These are phyloP conservation scores for Backusella parvicylindrica DNA, from an alignment of 192 early-diverging fungal genomes.

Conservation along the genomic window DNA sequence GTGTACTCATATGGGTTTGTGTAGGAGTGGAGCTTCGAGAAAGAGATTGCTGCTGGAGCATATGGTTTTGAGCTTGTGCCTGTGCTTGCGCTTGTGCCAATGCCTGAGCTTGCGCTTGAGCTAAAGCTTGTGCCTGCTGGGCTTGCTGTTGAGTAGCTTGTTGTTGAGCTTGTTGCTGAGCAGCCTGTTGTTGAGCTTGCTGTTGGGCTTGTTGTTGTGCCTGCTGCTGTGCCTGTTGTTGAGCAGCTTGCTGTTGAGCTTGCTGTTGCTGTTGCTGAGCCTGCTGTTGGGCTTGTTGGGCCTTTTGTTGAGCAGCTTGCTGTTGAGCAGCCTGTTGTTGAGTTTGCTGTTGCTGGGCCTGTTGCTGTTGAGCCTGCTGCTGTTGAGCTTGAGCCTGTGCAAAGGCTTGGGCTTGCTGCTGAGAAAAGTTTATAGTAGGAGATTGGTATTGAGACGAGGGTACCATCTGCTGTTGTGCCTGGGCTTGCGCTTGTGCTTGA, in stretches of 20 bases:
- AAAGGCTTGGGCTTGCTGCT: slow-evolving; percentile 12
- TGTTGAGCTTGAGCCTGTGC: slow-evolving; percentile 9
- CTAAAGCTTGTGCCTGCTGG: slow-evolving; percentile 3
- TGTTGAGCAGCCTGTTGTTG: background rate
- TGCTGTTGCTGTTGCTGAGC: slow-evolving; percentile 14
- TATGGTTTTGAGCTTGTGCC: background rate
- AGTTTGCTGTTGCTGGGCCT: background rate
- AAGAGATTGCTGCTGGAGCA: background rate
- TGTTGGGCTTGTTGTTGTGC: background rate
- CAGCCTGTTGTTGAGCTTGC: slow-evolving; percentile 17
- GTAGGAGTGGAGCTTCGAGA: slow-evolving; percentile 11
- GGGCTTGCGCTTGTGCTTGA: slow-evolving; percentile 28
- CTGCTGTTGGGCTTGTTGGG: slow-evolving; percentile 8
- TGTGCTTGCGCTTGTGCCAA: slow-evolving; percentile 3
- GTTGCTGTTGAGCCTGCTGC: background rate
- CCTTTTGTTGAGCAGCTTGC: background rate
- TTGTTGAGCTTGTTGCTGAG: slow-evolving; percentile 26
- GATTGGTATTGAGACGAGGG: background rate
- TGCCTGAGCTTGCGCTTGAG: slow-evolving; percentile 7
- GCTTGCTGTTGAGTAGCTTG: slow-evolving; percentile 14
- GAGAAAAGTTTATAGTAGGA: background rate
- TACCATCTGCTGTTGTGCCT: slow-evolving; percentile 6
- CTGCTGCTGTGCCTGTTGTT: background rate
- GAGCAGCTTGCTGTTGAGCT: background rate
- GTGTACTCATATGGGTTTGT: slow-evolving; percentile 15